A percentile compares a stretch with the other conserved stretches of the same genome.
Conservation (phyloP, 2,329 filamentous ascomycete species). For the Trichoderma breve region DNA sequence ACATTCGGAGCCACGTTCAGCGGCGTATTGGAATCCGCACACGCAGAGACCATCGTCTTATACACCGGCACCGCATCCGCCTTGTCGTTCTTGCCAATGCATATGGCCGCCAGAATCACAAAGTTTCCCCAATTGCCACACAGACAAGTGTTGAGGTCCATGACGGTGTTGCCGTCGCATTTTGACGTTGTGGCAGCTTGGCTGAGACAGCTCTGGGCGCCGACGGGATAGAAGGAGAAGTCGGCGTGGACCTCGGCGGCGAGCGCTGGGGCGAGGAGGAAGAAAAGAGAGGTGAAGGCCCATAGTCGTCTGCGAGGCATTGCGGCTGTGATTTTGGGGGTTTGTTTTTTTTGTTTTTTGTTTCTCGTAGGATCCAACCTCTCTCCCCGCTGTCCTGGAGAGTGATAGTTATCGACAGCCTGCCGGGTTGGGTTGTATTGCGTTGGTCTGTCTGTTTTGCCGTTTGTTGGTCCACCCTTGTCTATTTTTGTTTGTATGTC, state of each 20-base stretch:
- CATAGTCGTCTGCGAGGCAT: slow-evolving; percentile 30
- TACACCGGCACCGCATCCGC: slow-evolving; percentile 44
- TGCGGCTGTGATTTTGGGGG: not conserved
- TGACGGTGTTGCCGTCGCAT: slow-evolving; percentile 42
- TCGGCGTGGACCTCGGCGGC: slow-evolving; percentile 29
- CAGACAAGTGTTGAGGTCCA: slow-evolving; percentile 48
- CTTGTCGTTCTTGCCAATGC: slow-evolving; percentile 39
- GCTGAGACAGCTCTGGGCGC: slow-evolving; percentile 42
- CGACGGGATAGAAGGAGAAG: slow-evolving; percentile 36
- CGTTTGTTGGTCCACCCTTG: not conserved
- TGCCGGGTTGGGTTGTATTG: not conserved
- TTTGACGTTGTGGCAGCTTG: slow-evolving; percentile 38
- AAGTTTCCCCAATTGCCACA: slow-evolving; percentile 51
- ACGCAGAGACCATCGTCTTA: slow-evolving; percentile 43
- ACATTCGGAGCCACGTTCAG: slow-evolving; percentile 41
- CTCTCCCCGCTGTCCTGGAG: not conserved
- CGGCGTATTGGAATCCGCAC: slow-evolving; percentile 43
- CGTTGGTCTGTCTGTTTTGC: not conserved
- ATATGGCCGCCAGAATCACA: slow-evolving; percentile 46
- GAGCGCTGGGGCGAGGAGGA: slow-evolving; percentile 25
- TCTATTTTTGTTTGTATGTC: not conserved
- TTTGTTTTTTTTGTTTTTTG: not conserved
- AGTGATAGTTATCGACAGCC: not conserved
- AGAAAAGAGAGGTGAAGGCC: slow-evolving; percentile 30
- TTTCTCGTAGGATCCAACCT: not conserved